A percentile compares a stretch with the other conserved stretches of the same genome.
These are phyloP conservation scores for Eucalyptus virginea DNA, from an alignment of 345 rosid species.

Conservation along the genomic window DNA sequence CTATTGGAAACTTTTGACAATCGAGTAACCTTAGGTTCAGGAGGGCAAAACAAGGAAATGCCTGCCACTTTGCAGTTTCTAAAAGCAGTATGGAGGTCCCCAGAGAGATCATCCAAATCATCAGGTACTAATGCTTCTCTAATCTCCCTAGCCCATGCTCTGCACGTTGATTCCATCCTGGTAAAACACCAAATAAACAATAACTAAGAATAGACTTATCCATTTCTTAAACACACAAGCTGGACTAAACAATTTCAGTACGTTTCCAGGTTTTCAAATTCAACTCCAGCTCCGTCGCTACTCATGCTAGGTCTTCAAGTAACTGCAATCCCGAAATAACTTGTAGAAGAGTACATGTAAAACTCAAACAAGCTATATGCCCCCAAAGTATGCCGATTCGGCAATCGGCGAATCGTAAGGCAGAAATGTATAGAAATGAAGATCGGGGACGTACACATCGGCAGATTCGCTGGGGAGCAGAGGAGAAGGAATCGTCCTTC, in stretches of 20 bases:
- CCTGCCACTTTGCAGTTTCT: conserved; percentile 97
- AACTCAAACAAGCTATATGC: no score
- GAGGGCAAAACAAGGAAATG: neutral
- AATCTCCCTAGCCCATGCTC: conserved; percentile 58
- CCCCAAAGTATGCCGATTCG: no score
- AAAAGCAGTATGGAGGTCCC: conserved; percentile 68
- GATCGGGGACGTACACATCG: no score
- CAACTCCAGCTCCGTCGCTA: neutral
- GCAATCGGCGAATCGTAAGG: no score
- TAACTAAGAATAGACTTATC: no score
- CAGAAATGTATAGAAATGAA: no score
- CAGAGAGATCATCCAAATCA: conserved; percentile 31
- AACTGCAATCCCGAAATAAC: neutral
- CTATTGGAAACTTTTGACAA: no score
- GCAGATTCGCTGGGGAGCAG: no score
- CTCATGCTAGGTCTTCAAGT: neutral
- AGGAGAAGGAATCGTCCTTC: neutral
- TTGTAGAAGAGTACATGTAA: no score
- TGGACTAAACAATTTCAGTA: neutral
- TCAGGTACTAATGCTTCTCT: conserved; percentile 16
- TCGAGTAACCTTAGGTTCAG: neutral
- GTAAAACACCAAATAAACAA: neutral
- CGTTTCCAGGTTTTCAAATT: neutral
- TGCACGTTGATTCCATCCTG: conserved; percentile 77
- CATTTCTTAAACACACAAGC: neutral